phyloP scores from a whole-genome alignment of 768 basidiomycete species.

The Cystofilobasidium macerans region DNA sequence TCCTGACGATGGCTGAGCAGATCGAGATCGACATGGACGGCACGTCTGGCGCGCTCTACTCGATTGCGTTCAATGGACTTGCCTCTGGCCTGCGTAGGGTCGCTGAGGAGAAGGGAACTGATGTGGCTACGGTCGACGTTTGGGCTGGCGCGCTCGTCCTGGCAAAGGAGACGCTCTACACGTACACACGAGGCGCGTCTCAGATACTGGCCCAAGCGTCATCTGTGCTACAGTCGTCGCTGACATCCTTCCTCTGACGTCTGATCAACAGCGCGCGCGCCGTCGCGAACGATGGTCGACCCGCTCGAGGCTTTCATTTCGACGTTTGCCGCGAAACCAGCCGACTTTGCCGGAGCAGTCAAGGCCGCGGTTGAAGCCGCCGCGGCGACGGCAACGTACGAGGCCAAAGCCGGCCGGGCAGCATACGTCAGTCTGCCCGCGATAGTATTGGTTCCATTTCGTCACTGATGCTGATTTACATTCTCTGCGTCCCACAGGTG shows the following conservation, averaged over 20 bases:
- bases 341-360: conserved; percentile 48
- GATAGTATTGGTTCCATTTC: too few species aligned
- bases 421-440: conserved; percentile 52
- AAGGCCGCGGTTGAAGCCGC: conserved; percentile 55
- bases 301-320: conserved; percentile 68
- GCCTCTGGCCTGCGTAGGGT: conserved; percentile 27
- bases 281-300: conserved; percentile 86
- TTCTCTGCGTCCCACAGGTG: background rate
- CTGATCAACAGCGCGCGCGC: conserved; percentile 53
- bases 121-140: conserved; percentile 26
- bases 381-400: conserved; percentile 59
- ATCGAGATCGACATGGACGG: conserved; percentile 33
- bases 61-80: conserved; percentile 31
- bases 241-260: background rate
- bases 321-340: conserved; percentile 39
- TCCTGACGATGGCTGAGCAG: conserved; percentile 26
- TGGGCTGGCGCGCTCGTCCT: conserved; percentile 28
- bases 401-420: conserved; percentile 77
- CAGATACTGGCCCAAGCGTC: background rate
- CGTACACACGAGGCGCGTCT: conserved; percentile 49
- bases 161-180: conserved; percentile 31
- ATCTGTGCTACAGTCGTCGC: background rate
- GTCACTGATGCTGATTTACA: background rate
- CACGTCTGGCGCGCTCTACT: conserved; percentile 31
- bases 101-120: background rate